Base-by-base conservation (phyloP, 371 early-diverging fungal genomes). In the Mortierella sp. region DNA sequence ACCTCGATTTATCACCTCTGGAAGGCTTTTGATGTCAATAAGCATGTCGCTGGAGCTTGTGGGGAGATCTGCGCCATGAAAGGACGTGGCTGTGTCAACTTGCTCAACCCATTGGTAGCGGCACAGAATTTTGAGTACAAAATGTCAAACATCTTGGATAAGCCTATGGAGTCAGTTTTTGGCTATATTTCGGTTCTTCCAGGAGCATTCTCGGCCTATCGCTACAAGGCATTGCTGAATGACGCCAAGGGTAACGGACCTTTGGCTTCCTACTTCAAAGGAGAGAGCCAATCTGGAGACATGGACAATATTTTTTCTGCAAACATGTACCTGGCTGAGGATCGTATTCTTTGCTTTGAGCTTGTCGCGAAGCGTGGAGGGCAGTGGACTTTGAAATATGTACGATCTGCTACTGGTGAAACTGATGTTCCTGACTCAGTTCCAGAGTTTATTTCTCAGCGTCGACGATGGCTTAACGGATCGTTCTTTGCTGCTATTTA, bases 381-480 rank as follows among this genome's bases (percentile, higher is more conserved):
- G 55, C 87, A 87, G 32, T 95, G 92, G 89, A 69, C 91, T 15
- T 84, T 95, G 34, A 88, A 90, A 68, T 91, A 91, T 58, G 91
- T 91, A 40, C 86, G 85, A 67, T 83, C 83, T 1, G 89, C 96
- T 12, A 87, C 89, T 64, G 96, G 95, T 26, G 92, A 92, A 63
- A 95, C 96, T 6, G 96, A 95, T 76, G 96, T 95, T 5, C 96
- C 96, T 1, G 92, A 93, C 83, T 84, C 62, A 0, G 88, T 96
- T 45, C 87, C 92, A 37, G 97, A 97, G 72, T 94, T 96, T 54
- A 94, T 97, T 61, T 93, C 94, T 4, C 97, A 97, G 83, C 91
- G 97, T 70, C 91, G 97, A 65, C 90, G 98, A 53, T 97, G 97
- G 97, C 84, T 97, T 56, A 97, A 97, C 82, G 97, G 98, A 26